Base-by-base conservation (phyloP, 2,329 filamentous ascomycete species). In the Setomelanomma holmii region DNA sequence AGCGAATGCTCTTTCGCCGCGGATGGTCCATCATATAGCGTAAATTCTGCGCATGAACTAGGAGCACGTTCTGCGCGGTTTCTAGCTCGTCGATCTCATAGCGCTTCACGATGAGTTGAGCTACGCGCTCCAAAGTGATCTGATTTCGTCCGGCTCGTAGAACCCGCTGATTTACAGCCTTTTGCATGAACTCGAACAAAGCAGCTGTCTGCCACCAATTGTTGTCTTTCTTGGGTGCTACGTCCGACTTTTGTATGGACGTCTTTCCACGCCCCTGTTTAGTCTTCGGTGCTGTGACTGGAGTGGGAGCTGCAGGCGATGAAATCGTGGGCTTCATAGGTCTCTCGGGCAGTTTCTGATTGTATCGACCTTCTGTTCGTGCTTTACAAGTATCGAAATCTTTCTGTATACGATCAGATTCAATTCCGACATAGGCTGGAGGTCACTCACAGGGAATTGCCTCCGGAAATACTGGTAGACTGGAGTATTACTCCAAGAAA, bases 401-500 rank as follows among this genome's bases (percentile, higher is more conserved):
- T 49, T 64, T 61, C 69, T 73, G 36, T 40, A 1, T 6, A 14
- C 16, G 2, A 34, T 67, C 30, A 66, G 60, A 21, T 20, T n/a
- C n/a, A n/a, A 20, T 0, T 14, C 30, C 10, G 1, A 14, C 23
- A 22, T 16, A 14, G 19, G 7, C 0, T 5, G n/a, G 10, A 14
- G 16, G 8, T 17, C 2, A 51, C 67, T 35, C 60, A 71, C 73
- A 6, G 77, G 71, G 51, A 74, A 78, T 19, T 63, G 69, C 27
- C 64, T 62, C 46, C 68, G 72, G 34, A 80, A 65, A 40, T 77
- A 71, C 40, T 74, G 64, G 53, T 75, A 80, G 3, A 82, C 51
- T 2, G 76, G 72, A 4, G 75, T 79, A 43, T 64, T 73, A 40
- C 67, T 71, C 80, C 80, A 82, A 12, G 66, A 64, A 19, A 80